phyloP scores from a whole-genome alignment of 176 grass and related monocot genomes.

The Guadua angustifolia region DNA sequence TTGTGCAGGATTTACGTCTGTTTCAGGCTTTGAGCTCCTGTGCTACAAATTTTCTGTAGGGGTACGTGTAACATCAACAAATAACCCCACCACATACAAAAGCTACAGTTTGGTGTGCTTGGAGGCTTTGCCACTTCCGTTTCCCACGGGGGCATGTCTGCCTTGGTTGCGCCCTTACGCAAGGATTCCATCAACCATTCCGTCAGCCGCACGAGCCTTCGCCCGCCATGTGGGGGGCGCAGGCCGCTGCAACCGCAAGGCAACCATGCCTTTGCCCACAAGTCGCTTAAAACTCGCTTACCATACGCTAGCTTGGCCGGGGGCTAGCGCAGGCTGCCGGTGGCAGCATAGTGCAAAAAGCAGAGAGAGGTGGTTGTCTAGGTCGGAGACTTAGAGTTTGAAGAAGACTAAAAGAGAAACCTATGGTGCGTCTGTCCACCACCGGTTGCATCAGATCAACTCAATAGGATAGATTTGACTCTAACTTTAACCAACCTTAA shows the following conservation, averaged over 20 bases:
- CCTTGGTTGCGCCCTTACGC: constrained; percentile 64
- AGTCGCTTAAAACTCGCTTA: not conserved
- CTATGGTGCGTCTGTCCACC: too few species aligned
- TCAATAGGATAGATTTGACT: too few species aligned
- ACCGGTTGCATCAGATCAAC: too few species aligned
- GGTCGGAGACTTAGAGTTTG: too few species aligned
- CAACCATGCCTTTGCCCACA: constrained; percentile 26
- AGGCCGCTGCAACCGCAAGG: not conserved
- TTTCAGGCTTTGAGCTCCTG: not conserved
- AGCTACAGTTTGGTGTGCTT: constrained; percentile 43
- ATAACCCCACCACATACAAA: not conserved
- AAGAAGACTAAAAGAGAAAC: too few species aligned
- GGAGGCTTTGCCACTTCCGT: constrained; percentile 21
- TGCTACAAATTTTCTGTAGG: not conserved
- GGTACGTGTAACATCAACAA: not conserved
- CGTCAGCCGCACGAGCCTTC: constrained; percentile 39
- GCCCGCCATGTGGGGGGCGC: not conserved
- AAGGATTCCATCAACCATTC: constrained; percentile 70
- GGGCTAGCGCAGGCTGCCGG: too few species aligned
- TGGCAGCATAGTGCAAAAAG: too few species aligned
- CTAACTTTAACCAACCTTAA: too few species aligned
- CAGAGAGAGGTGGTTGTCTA: too few species aligned
- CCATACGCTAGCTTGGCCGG: not conserved
- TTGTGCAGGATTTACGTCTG: not conserved
- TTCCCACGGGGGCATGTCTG: constrained; percentile 21